Evolutionary conservation across 1,284 basidiomycete genomes (phyloP), one percentile per base, ranked within the genome.

Genomic region (Blastosporella zonata): DNA sequence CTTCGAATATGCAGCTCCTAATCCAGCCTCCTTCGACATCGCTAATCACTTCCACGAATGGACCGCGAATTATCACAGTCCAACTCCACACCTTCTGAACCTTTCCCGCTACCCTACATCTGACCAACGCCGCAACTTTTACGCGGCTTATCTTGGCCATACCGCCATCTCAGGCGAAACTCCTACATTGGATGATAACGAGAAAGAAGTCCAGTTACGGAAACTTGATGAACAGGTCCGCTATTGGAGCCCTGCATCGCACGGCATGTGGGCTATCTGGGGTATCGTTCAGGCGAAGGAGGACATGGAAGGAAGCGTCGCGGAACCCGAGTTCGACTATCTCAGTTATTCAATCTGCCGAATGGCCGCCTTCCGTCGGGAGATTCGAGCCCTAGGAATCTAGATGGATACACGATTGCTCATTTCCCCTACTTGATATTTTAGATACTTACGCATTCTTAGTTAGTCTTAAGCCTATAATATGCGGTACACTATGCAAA

Each of bases 21-120:
- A 96, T 65, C 84, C 91, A 22, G 83, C 92, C 2, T 88, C 90
- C 2, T 95, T 85, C 68, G 94, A 97, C 65, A 93, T 97, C 60
- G 93, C 89, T 51, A 97, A 97, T 69, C 93, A 97, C 69, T 97
- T 96, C 69, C 85, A 91, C 63, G 94, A 97, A 69, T 97, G 94
- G 93, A 89, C 89, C 22, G 88, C 91, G 15, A 79, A 96, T 67
- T 97, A 97, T 67, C 87, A 91, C 63, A 77, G 79, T 5, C 64
- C 77, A 18, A 81, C 79, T 0, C 88, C 93, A 38, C 90, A 94
- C 56, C 60, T 93, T 47, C 80, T 88, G 38, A 72, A 84, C 47
- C 74, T 78, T 54, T 72, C 75, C 17, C 74, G 73, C 4, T 96
- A 95, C 69, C 94, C 94, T 3, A 82, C 81, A 1, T 56, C 61